Percentiles rank a stretch among this genome's conserved stretches.
phyloP scores from a whole-genome alignment of 306 rosid species.

The Boehmeria nivea region DNA sequence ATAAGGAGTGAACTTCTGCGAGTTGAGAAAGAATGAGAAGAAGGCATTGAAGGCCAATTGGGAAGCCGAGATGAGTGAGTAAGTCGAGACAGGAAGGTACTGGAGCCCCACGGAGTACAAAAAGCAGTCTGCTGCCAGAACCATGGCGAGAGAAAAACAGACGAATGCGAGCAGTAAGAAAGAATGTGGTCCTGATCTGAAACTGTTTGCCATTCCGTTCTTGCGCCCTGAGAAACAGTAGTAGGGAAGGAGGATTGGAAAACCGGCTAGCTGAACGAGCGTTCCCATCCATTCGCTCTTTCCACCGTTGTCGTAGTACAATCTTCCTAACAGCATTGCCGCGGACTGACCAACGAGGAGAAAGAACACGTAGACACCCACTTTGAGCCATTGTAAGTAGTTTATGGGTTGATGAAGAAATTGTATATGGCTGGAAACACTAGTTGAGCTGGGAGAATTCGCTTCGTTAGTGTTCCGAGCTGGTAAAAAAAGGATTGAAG shows the following conservation, averaged over 20 bases:
- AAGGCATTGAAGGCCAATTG: constrained; percentile 49
- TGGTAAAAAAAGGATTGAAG: background rate
- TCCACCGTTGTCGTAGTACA: constrained; percentile 34
- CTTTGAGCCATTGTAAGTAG: constrained; percentile 24
- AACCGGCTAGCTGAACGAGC: constrained; percentile 27
- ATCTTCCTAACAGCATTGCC: constrained; percentile 32
- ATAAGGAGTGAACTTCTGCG: constrained; percentile 44
- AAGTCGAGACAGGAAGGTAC: constrained; percentile 49
- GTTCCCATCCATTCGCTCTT: constrained; percentile 34
- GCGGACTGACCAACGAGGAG: constrained; percentile 29
- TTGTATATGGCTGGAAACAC: background rate
- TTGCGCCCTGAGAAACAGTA: constrained; percentile 18
- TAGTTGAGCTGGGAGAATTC: background rate
- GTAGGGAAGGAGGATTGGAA: constrained; percentile 33
- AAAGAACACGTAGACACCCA: constrained; percentile 11
- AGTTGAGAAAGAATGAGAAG: constrained; percentile 53
- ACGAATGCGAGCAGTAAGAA: constrained; percentile 7
- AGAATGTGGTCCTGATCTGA: constrained; percentile 12
- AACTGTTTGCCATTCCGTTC: background rate
- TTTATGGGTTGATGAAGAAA: background rate
- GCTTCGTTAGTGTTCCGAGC: constrained; percentile 8
- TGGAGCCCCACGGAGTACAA: constrained; percentile 29
- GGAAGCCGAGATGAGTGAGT: constrained; percentile 34
- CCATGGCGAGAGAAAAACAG: constrained; percentile 28
- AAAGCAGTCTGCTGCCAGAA: constrained; percentile 14